Evolutionary conservation across 1,139 yeast species (phyloP), one percentile per base, ranked within the genome.

Genomic region (Sugiyamaella pinicola): DNA sequence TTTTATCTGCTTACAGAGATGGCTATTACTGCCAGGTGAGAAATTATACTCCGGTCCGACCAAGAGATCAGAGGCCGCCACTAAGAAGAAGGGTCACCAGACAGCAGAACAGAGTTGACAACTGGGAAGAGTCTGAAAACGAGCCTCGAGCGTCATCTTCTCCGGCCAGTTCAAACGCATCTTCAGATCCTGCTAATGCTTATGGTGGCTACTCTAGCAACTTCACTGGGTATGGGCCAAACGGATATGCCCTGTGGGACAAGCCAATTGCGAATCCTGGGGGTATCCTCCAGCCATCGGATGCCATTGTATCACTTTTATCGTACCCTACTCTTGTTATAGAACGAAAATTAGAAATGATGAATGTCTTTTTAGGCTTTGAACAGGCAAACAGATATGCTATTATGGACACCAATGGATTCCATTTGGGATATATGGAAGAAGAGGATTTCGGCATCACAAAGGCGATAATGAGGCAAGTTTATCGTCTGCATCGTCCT

Each of bases 361-460:
- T 89, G 89, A 91, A 89, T 65, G 75, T 93, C 13, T 79, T 90
- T 51, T 67, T 91, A 34, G 97, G 97, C 0, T 87, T 87, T 64
- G 98, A 93, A 68, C 98, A 91, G 71, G 90, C 95, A 0, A 91
- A 91, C 67, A 73, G 77, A 59, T 93, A 91, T 58, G 78, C 79
- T 12, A 79, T 93, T 43, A 77, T 85, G 82, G 87, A 89, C 67
- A 77, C 85, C 0, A 61, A 73, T 57, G 98, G 98, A 1, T 76
- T 81, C 54, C 84, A 81, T 54, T 67, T 93, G 12, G 99, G 97
- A 0, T 85, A 78, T 67, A 83, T 91, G 84, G 76, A 80, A 58
- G 97, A 90, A 64, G 81, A 87, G 62, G 96, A 87, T 64, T 71
- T 82, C 53, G 91, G 95, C 1, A 67, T 89, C 24, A 64, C 78